Conservation (phyloP, 73 alveolate species). For the Paramecium sexaurelia region DNA sequence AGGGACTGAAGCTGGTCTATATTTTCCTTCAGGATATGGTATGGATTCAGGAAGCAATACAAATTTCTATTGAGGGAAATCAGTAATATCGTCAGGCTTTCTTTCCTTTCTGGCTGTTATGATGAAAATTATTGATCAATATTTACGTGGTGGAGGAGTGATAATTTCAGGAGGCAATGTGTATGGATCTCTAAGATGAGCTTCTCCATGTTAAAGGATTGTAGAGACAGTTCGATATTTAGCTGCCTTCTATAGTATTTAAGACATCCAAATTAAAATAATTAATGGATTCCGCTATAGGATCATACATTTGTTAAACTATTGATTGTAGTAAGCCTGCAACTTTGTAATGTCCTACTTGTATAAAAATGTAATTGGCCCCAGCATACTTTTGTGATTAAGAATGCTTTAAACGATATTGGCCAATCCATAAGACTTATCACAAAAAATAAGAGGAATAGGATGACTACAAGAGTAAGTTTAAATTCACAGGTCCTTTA, state of each 20-base stretch:
- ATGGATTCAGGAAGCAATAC: slow-evolving; percentile 61
- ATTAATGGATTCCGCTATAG: slow-evolving; percentile 23
- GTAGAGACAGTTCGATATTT: slow-evolving; percentile 60
- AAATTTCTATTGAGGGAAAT: slow-evolving; percentile 78
- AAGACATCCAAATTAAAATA: slow-evolving; percentile 57
- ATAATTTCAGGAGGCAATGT: slow-evolving; percentile 64
- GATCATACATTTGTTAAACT: slow-evolving; percentile 74
- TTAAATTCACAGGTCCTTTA: slow-evolving; percentile 72
- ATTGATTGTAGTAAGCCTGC: slow-evolving; percentile 92
- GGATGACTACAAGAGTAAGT: slow-evolving; percentile 73
- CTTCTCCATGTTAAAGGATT: slow-evolving; percentile 63
- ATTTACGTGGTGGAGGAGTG: slow-evolving; percentile 63
- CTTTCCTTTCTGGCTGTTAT: slow-evolving; percentile 61
- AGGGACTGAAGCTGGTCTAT: slow-evolving; percentile 89
- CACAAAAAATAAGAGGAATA: slow-evolving; percentile 80
- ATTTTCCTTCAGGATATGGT: slow-evolving; percentile 81
- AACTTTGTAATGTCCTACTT: slow-evolving; percentile 91
- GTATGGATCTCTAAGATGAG: slow-evolving; percentile 62
- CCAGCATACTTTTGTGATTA: slow-evolving; percentile 91
- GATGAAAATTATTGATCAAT: neutral
- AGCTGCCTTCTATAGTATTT: slow-evolving; percentile 67
- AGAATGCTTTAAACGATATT: slow-evolving; percentile 87
- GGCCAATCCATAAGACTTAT: slow-evolving; percentile 88
- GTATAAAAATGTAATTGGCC: slow-evolving; percentile 84
- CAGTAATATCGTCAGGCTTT: slow-evolving; percentile 84